phyloP scores from a whole-genome alignment of 345 rosid genomes.

The Eucalyptus pauciflora region DNA sequence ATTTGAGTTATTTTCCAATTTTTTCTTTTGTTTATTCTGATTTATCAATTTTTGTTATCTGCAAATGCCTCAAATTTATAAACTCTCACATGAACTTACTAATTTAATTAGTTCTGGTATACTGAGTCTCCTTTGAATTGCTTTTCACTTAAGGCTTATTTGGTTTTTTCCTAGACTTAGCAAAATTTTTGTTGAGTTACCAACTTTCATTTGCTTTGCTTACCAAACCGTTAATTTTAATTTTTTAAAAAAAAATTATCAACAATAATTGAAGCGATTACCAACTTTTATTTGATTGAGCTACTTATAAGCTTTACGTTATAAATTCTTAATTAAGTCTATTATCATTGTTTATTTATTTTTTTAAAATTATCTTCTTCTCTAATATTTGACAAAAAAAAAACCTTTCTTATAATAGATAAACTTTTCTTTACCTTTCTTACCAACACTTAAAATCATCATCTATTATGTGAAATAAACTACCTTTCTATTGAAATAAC shows the following conservation, averaged over 20 bases:
- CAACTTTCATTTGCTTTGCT: not conserved
- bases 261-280: too few relatives aligned
- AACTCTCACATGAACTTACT: too few relatives aligned
- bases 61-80: too few relatives aligned
- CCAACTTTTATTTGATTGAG: not conserved
- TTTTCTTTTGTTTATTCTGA: too few relatives aligned
- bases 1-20: too few relatives aligned
- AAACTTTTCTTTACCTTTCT: not conserved
- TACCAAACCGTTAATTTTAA: too few relatives aligned
- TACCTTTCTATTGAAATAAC: not conserved
- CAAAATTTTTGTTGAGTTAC: not conserved
- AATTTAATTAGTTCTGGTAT: too few relatives aligned
- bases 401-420: too few relatives aligned
- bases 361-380: not conserved
- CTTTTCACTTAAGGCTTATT: not conserved
- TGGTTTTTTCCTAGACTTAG: not conserved
- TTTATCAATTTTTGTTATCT: too few relatives aligned
- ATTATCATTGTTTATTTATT: too few relatives aligned
- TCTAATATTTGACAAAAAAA: not conserved
- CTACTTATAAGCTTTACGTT: not conserved
- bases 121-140: not conserved
- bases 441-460: not conserved
- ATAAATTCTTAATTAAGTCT: too few relatives aligned
- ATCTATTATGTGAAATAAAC: not conserved
- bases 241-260: not conserved